Percentiles rank a stretch among this genome's conserved stretches.
Conservation (phyloP, 176 grass and related monocot species). For the Oryza rufipogon region DNA sequence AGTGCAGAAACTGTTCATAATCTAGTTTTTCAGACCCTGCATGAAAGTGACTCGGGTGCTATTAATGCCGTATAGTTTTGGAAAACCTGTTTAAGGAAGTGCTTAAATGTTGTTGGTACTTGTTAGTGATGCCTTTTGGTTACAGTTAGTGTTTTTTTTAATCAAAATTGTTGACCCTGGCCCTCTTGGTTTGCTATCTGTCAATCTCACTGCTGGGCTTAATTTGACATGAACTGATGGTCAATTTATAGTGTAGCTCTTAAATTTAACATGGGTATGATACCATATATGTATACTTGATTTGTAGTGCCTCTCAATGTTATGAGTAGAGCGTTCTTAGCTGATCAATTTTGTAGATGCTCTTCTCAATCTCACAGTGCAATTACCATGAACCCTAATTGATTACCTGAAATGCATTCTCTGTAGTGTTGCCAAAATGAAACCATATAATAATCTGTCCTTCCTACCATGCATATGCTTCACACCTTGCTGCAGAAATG, state of each 20-base stretch:
- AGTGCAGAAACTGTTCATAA: neutral
- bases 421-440: neutral
- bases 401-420: neutral
- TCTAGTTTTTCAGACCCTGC: neutral
- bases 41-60: neutral
- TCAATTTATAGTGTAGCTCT: neutral
- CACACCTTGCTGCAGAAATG: neutral
- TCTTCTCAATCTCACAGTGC: neutral
- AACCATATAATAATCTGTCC: neutral
- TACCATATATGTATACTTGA: no score
- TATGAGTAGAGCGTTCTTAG: neutral
- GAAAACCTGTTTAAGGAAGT: neutral
- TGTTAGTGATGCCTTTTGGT: neutral
- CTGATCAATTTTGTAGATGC: neutral
- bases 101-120: neutral
- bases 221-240: neutral
- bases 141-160: neutral
- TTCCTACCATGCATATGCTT: neutral
- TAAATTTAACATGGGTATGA: neutral
- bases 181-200: neutral
- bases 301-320: neutral
- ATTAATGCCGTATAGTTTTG: constrained; percentile 7
- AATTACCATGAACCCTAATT: neutral
- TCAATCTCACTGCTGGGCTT: neutral
- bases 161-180: neutral